Base-by-base conservation (phyloP, 176 grass and related monocot species). In the Carex littledalei region DNA sequence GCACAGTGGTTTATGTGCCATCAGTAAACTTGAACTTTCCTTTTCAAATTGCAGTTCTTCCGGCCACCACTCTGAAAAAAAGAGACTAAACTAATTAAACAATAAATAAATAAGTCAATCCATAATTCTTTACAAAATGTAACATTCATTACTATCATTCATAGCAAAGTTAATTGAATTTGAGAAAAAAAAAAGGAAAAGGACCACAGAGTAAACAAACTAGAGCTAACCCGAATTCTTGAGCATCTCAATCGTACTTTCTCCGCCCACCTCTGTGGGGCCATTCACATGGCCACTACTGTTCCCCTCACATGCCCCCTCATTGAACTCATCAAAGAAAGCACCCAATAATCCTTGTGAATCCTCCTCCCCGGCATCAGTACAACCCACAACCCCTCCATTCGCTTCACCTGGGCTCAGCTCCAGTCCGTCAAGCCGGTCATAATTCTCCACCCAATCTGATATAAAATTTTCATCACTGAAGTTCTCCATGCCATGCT, bases 21-120 rank as follows among this genome's bases (percentile, higher is more conserved):
- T 56, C 13, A 59, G 6, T 81, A 74, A 82, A 85, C 24, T 64
- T 84, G 91, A 78, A 73, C 32, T 71, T 85, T 86, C 20, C 67
- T 37, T 63, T 79, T 84, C 90, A 82, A 92, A 75, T 88, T 92
- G 93, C 84, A 87, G 64, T 6, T 90, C 90, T 49, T 99, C 93
- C 81, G 91, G 74, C 90, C 91, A 94, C 49, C 80, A 35, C 66
- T 87, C 93, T 87, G 81, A 68, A 67, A 59, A 89, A 53, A 89
- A 59, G 53, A 93, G 86, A 71, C 54, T 56, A 17, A 67, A 83
- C 3, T 67, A 83, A 83, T 20, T 49, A 20, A 63, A 58, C 22
- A 63, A 82, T 16, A 82, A 65, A 82, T 35, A 65, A 47, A 49
- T 34, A 79, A 47, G 7, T 49, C 64, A 82, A 78, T 56, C 24